These are phyloP conservation scores for Candida hungchunana DNA, from an alignment of 805 yeast genomes.

Conservation along the genomic window DNA sequence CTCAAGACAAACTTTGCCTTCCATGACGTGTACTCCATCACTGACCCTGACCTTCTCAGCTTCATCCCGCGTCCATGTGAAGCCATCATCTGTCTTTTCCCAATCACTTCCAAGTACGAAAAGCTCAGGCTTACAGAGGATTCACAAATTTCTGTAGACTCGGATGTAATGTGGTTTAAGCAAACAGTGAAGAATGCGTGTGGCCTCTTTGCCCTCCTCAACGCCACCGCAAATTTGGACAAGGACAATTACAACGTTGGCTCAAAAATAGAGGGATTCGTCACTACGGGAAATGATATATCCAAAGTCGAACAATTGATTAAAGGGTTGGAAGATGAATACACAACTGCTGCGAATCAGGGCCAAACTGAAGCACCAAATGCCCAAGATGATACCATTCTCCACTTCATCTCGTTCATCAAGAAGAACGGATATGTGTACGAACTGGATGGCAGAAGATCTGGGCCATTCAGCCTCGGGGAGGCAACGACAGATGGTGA, in stretches of 20 bases:
- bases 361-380: conserved; percentile 59
- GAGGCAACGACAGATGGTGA: conserved; percentile 32
- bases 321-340: conserved; percentile 41
- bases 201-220: conserved; percentile 86
- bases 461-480: conserved; percentile 68
- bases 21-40: conserved; percentile 79
- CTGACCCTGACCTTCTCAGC: conserved; percentile 75
- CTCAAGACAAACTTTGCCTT: conserved; percentile 55
- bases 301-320: conserved; percentile 34
- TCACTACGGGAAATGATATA: conserved; percentile 14
- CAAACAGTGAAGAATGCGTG: conserved; percentile 89
- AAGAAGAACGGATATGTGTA: conserved; percentile 56
- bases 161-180: conserved; percentile 63
- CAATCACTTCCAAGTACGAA: conserved; percentile 65
- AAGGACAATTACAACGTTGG: conserved; percentile 21
- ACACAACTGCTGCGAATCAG: conserved; percentile 35
- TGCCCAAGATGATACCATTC: conserved; percentile 47
- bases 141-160: conserved; percentile 10
- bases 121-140: conserved; percentile 41
- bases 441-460: conserved; percentile 87
- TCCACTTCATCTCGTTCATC: conserved; percentile 77
- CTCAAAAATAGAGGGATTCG: conserved; percentile 18
- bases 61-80: conserved; percentile 79
- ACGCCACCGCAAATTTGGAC: conserved; percentile 44
- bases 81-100: conserved; percentile 78